phyloP scores from a whole-genome alignment of 1,284 basidiomycete genomes.

The Naganishia albida region DNA sequence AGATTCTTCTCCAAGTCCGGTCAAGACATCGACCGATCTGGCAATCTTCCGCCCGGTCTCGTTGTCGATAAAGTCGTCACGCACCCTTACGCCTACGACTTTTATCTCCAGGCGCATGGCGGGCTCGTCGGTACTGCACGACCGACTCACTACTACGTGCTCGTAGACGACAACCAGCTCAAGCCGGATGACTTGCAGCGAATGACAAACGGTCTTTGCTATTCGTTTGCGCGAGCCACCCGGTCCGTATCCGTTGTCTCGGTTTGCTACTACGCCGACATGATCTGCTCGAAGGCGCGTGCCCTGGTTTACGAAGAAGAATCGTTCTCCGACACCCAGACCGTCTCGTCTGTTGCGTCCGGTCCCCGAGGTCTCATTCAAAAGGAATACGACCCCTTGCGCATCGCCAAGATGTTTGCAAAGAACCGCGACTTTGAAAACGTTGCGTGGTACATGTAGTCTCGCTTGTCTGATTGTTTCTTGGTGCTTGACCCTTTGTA shows the following conservation, averaged over 20 bases:
- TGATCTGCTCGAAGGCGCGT: slow-evolving; percentile 30
- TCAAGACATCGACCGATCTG: slow-evolving; percentile 47
- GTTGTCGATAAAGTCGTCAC: slow-evolving; percentile 51
- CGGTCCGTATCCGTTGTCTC: slow-evolving; percentile 33
- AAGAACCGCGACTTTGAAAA: slow-evolving; percentile 26
- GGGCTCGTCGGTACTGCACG: slow-evolving; percentile 49
- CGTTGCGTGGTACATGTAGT: slow-evolving; percentile 28
- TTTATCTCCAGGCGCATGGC: slow-evolving; percentile 50
- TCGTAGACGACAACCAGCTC: slow-evolving; percentile 31
- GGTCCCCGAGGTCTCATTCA: slow-evolving; percentile 11
- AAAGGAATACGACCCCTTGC: slow-evolving; percentile 16
- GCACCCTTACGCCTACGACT: slow-evolving; percentile 56
- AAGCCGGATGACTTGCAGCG: slow-evolving; percentile 29
- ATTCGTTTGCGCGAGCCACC: slow-evolving; percentile 31
- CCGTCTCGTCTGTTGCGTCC: slow-evolving; percentile 8
- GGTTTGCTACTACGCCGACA: slow-evolving; percentile 31
- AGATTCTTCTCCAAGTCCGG: slow-evolving; percentile 52
- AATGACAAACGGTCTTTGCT: slow-evolving; percentile 32
- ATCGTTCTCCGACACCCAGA: slow-evolving; percentile 26
- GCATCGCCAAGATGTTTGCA: slow-evolving; percentile 21
- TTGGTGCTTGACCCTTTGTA: not conserved
- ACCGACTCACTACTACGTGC: slow-evolving; percentile 52
- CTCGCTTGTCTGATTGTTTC: not conserved
- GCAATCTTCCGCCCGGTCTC: slow-evolving; percentile 48
- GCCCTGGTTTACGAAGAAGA: slow-evolving; percentile 31